Conservation (phyloP, 371 early-diverging fungal genomes). For the Lichtheimia ramosa region DNA sequence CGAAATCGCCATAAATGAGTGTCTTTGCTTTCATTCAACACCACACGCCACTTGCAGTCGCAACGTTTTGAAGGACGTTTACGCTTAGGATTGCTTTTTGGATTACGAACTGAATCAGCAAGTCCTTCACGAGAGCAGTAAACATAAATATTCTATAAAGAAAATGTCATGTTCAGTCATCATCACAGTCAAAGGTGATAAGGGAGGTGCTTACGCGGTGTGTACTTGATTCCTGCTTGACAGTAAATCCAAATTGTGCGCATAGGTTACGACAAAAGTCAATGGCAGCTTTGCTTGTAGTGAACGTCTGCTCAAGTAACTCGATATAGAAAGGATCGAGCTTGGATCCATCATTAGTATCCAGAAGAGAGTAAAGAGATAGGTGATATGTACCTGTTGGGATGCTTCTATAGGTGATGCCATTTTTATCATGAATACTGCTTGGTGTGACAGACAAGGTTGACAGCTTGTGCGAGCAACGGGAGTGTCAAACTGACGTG, state of each 20-base stretch:
- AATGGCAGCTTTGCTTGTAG: conserved; percentile 49
- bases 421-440: not conserved
- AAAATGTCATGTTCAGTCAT: conserved; percentile 3
- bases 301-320: conserved; percentile 39
- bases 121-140: conserved; percentile 68
- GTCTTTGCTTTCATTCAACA: conserved; percentile 53
- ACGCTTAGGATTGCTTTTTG: conserved; percentile 56
- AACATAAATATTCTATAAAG: conserved; percentile 56
- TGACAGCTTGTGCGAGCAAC: conserved; percentile 15
- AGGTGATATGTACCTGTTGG: conserved; percentile 1
- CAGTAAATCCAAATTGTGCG: conserved; percentile 62
- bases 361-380: not conserved
- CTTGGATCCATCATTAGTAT: conserved; percentile 13
- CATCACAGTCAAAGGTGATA: not conserved
- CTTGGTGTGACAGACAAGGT: conserved; percentile 1
- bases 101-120: conserved; percentile 60
- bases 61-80: conserved; percentile 62
- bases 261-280: conserved; percentile 56
- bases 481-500: conserved; percentile 9
- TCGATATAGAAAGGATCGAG: conserved; percentile 47
- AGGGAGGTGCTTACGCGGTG: conserved; percentile 49
- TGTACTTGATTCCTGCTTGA: conserved; percentile 68
- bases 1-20: conserved; percentile 54
- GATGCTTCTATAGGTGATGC: conserved; percentile 4
- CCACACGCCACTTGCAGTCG: conserved; percentile 67